Conservation (phyloP, 1,139 yeast species). For the Zygoascus meyerae region DNA sequence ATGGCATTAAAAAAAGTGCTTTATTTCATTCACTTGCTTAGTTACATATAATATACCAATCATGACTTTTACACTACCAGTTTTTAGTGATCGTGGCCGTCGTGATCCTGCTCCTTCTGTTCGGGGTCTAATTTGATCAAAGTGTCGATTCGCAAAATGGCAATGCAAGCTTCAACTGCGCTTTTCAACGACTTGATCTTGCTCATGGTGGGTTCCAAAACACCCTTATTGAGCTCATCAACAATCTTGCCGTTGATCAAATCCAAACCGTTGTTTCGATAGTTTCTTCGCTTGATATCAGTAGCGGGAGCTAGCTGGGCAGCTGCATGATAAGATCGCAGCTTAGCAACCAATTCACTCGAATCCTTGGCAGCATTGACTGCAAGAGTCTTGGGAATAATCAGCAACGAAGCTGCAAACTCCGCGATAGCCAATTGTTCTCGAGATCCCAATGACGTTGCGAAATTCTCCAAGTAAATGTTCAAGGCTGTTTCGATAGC, state of each 20-base stretch:
- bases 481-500: slow-evolving; percentile 96
- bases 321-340: slow-evolving; percentile 95
- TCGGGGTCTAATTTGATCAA: slow-evolving; percentile 98
- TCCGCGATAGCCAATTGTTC: slow-evolving; percentile 98
- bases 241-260: slow-evolving; percentile 86
- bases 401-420: slow-evolving; percentile 82
- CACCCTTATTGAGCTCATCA: slow-evolving; percentile 79
- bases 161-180: slow-evolving; percentile 97
- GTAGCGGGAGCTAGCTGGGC: slow-evolving; percentile 80
- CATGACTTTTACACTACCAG: not conserved
- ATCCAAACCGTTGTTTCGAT: slow-evolving; percentile 89
- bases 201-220: slow-evolving; percentile 90
- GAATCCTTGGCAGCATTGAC: slow-evolving; percentile 98
- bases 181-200: slow-evolving; percentile 89
- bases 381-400: slow-evolving; percentile 95
- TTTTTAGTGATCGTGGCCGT: slow-evolving; percentile 19
- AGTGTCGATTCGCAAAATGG: slow-evolving; percentile 95
- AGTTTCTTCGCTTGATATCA: slow-evolving; percentile 75
- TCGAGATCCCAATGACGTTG: slow-evolving; percentile 95
- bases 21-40: not conserved
- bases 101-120: slow-evolving; percentile 63
- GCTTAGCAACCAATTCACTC: slow-evolving; percentile 86
- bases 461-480: slow-evolving; percentile 92
- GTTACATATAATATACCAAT: not conserved
- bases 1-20: not conserved